A percentile compares a stretch with the other conserved stretches of the same genome.
Conservation (phyloP, 2,329 filamentous ascomycete species). For the Penicillium polonicum region DNA sequence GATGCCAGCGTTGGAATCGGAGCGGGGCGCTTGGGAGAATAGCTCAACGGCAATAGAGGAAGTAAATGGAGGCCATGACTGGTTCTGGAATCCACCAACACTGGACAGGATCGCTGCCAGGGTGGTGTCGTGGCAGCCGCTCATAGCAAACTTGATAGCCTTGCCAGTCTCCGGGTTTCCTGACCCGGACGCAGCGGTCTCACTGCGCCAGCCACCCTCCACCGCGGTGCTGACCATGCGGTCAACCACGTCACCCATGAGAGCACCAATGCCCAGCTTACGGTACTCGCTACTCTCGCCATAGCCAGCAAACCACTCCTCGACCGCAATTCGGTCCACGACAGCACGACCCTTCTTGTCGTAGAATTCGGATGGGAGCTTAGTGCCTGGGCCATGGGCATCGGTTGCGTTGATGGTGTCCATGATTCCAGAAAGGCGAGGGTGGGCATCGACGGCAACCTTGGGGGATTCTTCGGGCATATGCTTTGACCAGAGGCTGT, state of each 20-base stretch:
- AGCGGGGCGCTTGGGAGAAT: slow-evolving; percentile 59
- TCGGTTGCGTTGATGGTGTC: slow-evolving; percentile 88
- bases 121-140: slow-evolving; percentile 91
- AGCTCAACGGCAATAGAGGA: slow-evolving; percentile 89
- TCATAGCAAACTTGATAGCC: slow-evolving; percentile 69
- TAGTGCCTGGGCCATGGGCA: slow-evolving; percentile 77
- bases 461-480: slow-evolving; percentile 70
- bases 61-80: slow-evolving; percentile 88
- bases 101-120: slow-evolving; percentile 75
- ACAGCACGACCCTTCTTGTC: slow-evolving; percentile 68
- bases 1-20: slow-evolving; percentile 15
- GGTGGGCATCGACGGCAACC: slow-evolving; percentile 80
- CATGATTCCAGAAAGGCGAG: slow-evolving; percentile 85
- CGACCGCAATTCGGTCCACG: slow-evolving; percentile 70
- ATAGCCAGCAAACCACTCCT: slow-evolving; percentile 93
- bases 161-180: slow-evolving; percentile 40
- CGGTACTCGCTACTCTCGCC: slow-evolving; percentile 82
- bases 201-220: slow-evolving; percentile 54
- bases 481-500: slow-evolving; percentile 74
- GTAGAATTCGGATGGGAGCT: slow-evolving; percentile 82
- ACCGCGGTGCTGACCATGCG: slow-evolving; percentile 67
- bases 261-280: slow-evolving; percentile 77
- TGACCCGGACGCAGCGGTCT: slow-evolving; percentile 53
- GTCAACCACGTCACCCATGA: slow-evolving; percentile 79
- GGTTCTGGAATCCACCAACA: slow-evolving; percentile 71